These are phyloP conservation scores for Ogataea populi-albae DNA, from an alignment of 805 yeast species.

Conservation along the genomic window DNA sequence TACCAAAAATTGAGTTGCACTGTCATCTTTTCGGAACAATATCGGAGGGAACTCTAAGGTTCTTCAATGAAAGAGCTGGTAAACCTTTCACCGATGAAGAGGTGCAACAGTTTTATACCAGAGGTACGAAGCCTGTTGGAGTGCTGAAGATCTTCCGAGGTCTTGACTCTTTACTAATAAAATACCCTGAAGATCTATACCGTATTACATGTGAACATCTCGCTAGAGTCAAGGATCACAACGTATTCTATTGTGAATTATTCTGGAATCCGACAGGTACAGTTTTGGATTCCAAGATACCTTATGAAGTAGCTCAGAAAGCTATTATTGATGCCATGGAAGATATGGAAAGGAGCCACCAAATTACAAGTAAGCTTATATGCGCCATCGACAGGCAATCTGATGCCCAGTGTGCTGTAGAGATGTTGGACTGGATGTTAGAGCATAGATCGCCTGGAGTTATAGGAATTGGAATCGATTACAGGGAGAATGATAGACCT, in stretches of 20 bases:
- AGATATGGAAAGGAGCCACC: constrained; percentile 20
- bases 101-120: constrained; percentile 26
- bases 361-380: constrained; percentile 24
- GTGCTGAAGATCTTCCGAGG: constrained; percentile 30
- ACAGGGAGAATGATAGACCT: constrained; percentile 30
- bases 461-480: constrained; percentile 33
- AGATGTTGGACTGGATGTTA: constrained; percentile 32
- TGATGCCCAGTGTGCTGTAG: constrained; percentile 24
- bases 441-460: constrained; percentile 21
- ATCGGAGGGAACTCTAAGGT: constrained; percentile 24
- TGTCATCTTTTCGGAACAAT: constrained; percentile 33
- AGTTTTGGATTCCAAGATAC: constrained; percentile 26
- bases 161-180: constrained; percentile 25
- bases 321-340: constrained; percentile 27
- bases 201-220: constrained; percentile 28
- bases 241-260: constrained; percentile 29
- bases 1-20: constrained; percentile 33
- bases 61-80: constrained; percentile 24
- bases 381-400: constrained; percentile 32
- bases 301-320: constrained; percentile 26
- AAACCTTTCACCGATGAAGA: constrained; percentile 24
- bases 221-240: constrained; percentile 22
- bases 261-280: constrained; percentile 36
- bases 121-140: constrained; percentile 34
- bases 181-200: constrained; percentile 26